phyloP scores from a whole-genome alignment of 192 early-diverging fungal species.

The Coemansia sp. region DNA sequence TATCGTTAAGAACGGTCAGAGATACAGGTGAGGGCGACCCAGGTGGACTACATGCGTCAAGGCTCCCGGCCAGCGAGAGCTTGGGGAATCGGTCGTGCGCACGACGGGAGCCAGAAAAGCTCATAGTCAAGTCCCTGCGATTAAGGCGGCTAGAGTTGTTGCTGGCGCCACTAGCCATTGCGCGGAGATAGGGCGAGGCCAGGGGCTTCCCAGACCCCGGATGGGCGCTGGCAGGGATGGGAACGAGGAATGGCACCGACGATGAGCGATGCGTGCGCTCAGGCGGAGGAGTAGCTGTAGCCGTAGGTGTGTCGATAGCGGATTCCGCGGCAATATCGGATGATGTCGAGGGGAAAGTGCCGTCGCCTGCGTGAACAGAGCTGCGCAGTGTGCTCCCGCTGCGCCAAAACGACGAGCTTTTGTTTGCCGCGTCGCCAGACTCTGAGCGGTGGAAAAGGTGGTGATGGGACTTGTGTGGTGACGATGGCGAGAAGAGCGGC shows the following conservation, averaged over 20 bases:
- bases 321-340: background rate
- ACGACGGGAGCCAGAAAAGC: slow-evolving; percentile 22
- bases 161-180: slow-evolving; percentile 38
- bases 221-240: slow-evolving; percentile 21
- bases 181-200: slow-evolving; percentile 50
- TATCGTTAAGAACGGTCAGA: slow-evolving; percentile 22
- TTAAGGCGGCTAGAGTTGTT: slow-evolving; percentile 19
- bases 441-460: slow-evolving; percentile 26
- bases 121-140: slow-evolving; percentile 18
- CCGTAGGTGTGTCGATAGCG: background rate
- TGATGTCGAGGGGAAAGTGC: background rate
- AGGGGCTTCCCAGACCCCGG: slow-evolving; percentile 14
- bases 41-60: slow-evolving; percentile 19
- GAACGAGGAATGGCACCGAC: slow-evolving; percentile 49
- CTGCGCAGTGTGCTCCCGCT: slow-evolving; percentile 24
- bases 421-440: slow-evolving; percentile 16
- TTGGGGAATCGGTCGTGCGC: slow-evolving; percentile 39
- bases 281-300: background rate
- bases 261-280: slow-evolving; percentile 56
- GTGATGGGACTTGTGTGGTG: slow-evolving; percentile 11
- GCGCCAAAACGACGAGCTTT: slow-evolving; percentile 43
- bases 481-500: slow-evolving; percentile 25
- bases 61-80: slow-evolving; percentile 26
- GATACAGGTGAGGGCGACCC: slow-evolving; percentile 32
- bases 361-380: slow-evolving; percentile 15